Evolutionary conservation across 2,329 filamentous ascomycete species (phyloP).

Genomic region (Cladophialophora exuberans): DNA sequence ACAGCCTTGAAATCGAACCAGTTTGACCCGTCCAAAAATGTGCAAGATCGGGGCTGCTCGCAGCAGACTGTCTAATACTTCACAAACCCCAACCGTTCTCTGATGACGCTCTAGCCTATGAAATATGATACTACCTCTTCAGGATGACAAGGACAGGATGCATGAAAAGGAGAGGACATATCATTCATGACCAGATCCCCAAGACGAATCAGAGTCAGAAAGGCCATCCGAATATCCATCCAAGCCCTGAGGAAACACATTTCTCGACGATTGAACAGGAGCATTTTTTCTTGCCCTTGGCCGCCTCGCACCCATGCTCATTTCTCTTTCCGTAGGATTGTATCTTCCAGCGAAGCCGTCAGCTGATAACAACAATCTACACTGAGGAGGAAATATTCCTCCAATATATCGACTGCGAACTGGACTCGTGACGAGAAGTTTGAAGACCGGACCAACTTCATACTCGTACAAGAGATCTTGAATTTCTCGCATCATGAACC

Average conservation of each 20-base stretch:
- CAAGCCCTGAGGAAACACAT: not conserved
- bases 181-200: not conserved
- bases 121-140: no score
- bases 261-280: not conserved
- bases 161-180: no score
- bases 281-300: conserved; percentile 1
- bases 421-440: conserved; percentile 20
- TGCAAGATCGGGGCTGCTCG: no score
- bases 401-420: conserved; percentile 4
- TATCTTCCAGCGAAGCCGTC: not conserved
- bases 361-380: not conserved
- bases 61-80: no score
- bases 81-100: no score
- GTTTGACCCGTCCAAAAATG: no score
- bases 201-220: not conserved
- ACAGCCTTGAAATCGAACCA: no score
- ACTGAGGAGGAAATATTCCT: not conserved
- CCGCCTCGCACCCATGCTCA: not conserved
- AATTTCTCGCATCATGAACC: conserved; percentile 2
- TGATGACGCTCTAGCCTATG: no score
- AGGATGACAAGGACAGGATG: no score
- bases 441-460: conserved; percentile 11
- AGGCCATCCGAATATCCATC: not conserved
- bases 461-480: conserved; percentile 13
- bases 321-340: not conserved